A percentile compares a stretch with the other conserved stretches of the same genome.
phyloP scores from a whole-genome alignment of 148 eudicot genomes.

The Dianthus caryophyllus region DNA sequence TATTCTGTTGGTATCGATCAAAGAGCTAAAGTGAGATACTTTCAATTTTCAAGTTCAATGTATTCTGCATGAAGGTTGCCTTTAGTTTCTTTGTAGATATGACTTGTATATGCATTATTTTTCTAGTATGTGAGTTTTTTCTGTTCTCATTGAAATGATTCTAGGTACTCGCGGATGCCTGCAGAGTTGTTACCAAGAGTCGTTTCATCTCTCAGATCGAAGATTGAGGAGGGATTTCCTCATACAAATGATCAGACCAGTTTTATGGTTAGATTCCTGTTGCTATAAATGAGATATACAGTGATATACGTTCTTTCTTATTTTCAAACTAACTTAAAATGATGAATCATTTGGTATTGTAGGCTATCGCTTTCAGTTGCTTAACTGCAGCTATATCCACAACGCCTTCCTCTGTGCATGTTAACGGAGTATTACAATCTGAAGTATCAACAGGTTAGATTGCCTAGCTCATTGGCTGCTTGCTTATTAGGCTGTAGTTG shows the following conservation, averaged over 20 bases:
- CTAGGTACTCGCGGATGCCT: slow-evolving; percentile 92
- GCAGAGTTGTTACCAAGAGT: slow-evolving; percentile 61
- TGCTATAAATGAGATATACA: neutral
- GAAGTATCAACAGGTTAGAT: slow-evolving; percentile 67
- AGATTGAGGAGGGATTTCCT: slow-evolving; percentile 62
- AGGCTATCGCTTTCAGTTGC: slow-evolving; percentile 75
- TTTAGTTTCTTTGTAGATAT: neutral
- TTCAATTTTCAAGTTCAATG: neutral
- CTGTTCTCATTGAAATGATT: slow-evolving; percentile 5
- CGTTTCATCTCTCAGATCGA: slow-evolving; percentile 59
- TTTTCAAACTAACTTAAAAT: neutral
- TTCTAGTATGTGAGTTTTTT: neutral
- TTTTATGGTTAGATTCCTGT: slow-evolving; percentile 59
- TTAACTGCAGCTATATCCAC: slow-evolving; percentile 70
- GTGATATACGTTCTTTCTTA: slow-evolving; percentile 1
- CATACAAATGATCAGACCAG: slow-evolving; percentile 59
- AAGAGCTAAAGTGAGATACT: neutral
- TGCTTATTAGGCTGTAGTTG: neutral
- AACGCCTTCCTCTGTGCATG: slow-evolving; percentile 64
- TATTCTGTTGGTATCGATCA: neutral
- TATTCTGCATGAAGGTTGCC: slow-evolving; percentile 1
- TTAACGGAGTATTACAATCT: slow-evolving; percentile 56
- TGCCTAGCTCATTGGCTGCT: slow-evolving; percentile 6
- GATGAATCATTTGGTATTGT: neutral
- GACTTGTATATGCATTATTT: neutral